These are phyloP conservation scores for Comarum palustre DNA, from an alignment of 306 rosid species.

Conservation along the genomic window DNA sequence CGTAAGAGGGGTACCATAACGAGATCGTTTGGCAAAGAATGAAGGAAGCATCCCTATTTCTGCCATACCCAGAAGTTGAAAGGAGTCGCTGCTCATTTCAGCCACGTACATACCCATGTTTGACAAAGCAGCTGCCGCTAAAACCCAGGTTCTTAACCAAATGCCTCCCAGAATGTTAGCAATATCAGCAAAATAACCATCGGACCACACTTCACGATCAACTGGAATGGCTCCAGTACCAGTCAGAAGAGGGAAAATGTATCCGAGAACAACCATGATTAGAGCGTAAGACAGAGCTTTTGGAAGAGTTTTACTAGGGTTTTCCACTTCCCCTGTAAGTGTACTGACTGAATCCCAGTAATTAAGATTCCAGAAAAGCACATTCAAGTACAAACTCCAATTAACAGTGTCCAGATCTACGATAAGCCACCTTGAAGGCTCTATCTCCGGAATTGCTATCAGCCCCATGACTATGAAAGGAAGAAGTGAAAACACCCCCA, in stretches of 20 bases:
- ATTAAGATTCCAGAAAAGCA: conserved; percentile 71
- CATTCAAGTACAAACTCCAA: conserved; percentile 63
- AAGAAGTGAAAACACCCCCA: conserved; percentile 60
- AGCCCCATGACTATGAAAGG: conserved; percentile 63
- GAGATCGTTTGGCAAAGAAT: conserved; percentile 49
- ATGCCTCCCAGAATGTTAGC: conserved; percentile 51
- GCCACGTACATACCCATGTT: conserved; percentile 72
- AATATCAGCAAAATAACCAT: conserved; percentile 65
- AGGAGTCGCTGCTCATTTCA: conserved; percentile 74
- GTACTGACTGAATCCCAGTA: conserved; percentile 72
- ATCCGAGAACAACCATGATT: conserved; percentile 48
- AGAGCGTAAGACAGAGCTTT: conserved; percentile 55
- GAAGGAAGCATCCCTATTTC: conserved; percentile 65
- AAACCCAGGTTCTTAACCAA: conserved; percentile 61
- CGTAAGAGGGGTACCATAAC: conserved; percentile 48
- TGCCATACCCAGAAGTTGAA: conserved; percentile 70
- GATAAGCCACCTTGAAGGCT: conserved; percentile 50
- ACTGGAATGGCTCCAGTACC: conserved; percentile 60
- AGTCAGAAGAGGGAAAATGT: conserved; percentile 50
- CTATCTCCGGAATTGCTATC: conserved; percentile 45
- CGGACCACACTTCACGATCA: conserved; percentile 42
- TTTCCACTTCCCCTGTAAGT: conserved; percentile 59
- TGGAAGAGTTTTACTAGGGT: conserved; percentile 59
- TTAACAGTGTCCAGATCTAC: conserved; percentile 42
- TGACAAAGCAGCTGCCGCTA: conserved; percentile 62